Evolutionary conservation across 2,329 filamentous ascomycete genomes (phyloP).

Genomic region (Pseudogymnoascus sp.): DNA sequence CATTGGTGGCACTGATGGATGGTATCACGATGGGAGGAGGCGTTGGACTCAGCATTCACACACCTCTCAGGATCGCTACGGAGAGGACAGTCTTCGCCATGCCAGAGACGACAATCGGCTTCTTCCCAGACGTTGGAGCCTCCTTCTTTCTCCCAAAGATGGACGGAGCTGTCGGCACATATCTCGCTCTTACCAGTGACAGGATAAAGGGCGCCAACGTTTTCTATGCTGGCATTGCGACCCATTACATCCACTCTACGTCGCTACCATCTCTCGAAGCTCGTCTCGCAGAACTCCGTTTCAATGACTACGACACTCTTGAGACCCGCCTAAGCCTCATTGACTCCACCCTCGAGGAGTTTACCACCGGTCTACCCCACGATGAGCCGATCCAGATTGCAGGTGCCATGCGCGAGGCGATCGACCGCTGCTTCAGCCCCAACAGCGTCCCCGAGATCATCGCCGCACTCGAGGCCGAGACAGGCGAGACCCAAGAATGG

Average conservation of each 20-base stretch:
- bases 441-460: constrained; percentile 64
- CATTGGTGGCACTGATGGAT: constrained; percentile 92
- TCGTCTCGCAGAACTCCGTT: constrained; percentile 80
- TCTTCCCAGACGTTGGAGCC: constrained; percentile 96
- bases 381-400: constrained; percentile 59
- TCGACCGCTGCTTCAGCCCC: constrained; percentile 75
- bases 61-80: constrained; percentile 92
- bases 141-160: constrained; percentile 92
- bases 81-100: constrained; percentile 95
- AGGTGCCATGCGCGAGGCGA: constrained; percentile 65
- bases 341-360: constrained; percentile 87
- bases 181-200: constrained; percentile 86
- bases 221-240: constrained; percentile 86
- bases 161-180: constrained; percentile 79
- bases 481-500: constrained; percentile 56
- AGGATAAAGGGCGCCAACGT: constrained; percentile 73
- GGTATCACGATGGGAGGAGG: constrained; percentile 98
- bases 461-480: constrained; percentile 35
- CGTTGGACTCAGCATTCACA: constrained; percentile 88
- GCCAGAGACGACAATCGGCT: constrained; percentile 97
- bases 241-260: constrained; percentile 92
- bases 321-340: constrained; percentile 61
- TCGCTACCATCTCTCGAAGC: constrained; percentile 72
- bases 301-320: constrained; percentile 65
- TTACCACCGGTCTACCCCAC: constrained; percentile 73